These are phyloP conservation scores for Fusarium sp. DNA, from an alignment of 2,329 filamentous ascomycete species.

Conservation along the genomic window DNA sequence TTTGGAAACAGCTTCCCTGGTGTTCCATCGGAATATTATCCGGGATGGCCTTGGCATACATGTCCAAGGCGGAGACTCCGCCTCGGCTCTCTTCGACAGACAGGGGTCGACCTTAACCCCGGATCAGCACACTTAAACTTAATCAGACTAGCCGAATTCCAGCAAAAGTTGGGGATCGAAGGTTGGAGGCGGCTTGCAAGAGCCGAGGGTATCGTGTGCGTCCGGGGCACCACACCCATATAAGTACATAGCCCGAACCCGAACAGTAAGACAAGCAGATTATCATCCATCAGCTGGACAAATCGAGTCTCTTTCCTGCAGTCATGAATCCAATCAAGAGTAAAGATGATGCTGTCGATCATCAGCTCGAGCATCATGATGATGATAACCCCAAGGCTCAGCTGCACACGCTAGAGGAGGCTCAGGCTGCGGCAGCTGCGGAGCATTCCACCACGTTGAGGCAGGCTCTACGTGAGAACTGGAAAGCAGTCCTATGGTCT, in stretches of 20 bases:
- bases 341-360: not conserved
- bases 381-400: slow-evolving; percentile 6
- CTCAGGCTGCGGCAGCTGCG: slow-evolving; percentile 12
- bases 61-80: not conserved
- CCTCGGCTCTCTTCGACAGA: not conserved
- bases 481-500: slow-evolving; percentile 39
- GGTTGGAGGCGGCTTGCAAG: not conserved
- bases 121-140: not conserved
- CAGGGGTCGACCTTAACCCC: not conserved
- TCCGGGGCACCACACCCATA: not conserved
- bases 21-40: not conserved
- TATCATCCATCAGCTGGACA: not conserved
- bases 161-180: not conserved
- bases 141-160: not conserved
- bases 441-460: slow-evolving; percentile 25
- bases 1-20: not conserved
- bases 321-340: not conserved
- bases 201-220: not conserved
- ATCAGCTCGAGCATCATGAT: slow-evolving; percentile 1
- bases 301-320: not conserved
- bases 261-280: not conserved
- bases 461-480: slow-evolving; percentile 25
- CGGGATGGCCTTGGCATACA: not conserved
- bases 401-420: slow-evolving; percentile 6
- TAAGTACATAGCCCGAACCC: not conserved